Conservation (phyloP, 805 yeast genomes). For the Tetrapisispora fleetii region DNA sequence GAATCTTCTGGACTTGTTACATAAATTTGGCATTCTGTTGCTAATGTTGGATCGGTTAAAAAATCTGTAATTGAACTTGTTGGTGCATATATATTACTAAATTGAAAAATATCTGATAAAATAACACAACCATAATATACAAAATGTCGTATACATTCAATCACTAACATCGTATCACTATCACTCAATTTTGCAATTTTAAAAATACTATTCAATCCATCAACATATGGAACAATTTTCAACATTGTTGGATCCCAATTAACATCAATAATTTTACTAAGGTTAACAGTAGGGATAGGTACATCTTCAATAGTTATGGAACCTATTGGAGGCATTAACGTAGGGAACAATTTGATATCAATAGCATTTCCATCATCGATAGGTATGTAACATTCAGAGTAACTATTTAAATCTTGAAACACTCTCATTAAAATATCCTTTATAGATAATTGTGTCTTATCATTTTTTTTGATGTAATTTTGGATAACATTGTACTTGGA, state of each 20-base stretch:
- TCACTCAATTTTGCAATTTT: slow-evolving; percentile 70
- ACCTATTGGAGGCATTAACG: slow-evolving; percentile 73
- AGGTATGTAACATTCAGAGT: slow-evolving; percentile 92
- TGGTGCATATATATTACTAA: slow-evolving; percentile 79
- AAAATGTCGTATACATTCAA: slow-evolving; percentile 82
- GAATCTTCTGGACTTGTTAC: slow-evolving; percentile 41
- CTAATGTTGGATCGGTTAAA: slow-evolving; percentile 52
- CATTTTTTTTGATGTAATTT: neutral
- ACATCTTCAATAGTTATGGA: slow-evolving; percentile 73
- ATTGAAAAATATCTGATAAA: slow-evolving; percentile 80
- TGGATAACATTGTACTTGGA: slow-evolving; percentile 1
- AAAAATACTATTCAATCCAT: slow-evolving; percentile 78
- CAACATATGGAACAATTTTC: slow-evolving; percentile 71
- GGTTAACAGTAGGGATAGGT: slow-evolving; percentile 78
- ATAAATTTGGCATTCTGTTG: slow-evolving; percentile 78
- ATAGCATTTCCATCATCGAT: slow-evolving; percentile 82
- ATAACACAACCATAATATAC: slow-evolving; percentile 82
- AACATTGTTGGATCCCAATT: slow-evolving; percentile 98
- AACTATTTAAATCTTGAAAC: slow-evolving; percentile 89
- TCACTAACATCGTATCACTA: slow-evolving; percentile 68
- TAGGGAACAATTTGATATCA: slow-evolving; percentile 88
- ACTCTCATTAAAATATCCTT: slow-evolving; percentile 78
- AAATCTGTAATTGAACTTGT: slow-evolving; percentile 68
- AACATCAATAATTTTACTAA: slow-evolving; percentile 66
- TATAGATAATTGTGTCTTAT: slow-evolving; percentile 37